Evolutionary conservation across 495 filamentous ascomycete genomes (phyloP).

Genomic region (Annulohypoxylon maeteangense): DNA sequence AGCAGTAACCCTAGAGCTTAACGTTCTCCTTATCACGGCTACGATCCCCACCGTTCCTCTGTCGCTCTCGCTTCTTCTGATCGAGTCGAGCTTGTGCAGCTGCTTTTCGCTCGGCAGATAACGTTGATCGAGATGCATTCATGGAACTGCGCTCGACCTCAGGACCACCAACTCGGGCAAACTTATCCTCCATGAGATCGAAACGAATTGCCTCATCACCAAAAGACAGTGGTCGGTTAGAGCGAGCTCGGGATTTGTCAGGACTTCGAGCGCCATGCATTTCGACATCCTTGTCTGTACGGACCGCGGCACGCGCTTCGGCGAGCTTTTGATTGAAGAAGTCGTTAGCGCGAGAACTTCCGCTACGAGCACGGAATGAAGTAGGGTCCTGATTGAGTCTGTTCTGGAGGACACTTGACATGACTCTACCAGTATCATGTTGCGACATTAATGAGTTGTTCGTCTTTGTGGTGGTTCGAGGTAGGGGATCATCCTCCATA

Average conservation of each 20-base stretch:
- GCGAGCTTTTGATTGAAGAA: slow-evolving; percentile 12
- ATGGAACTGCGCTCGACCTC: slow-evolving; percentile 44
- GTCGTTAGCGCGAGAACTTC: slow-evolving; percentile 3
- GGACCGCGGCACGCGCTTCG: slow-evolving; percentile 19
- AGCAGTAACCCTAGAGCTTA: slow-evolving; percentile 32
- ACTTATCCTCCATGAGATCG: slow-evolving; percentile 56
- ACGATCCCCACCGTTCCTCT: slow-evolving; percentile 33
- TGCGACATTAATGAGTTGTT: slow-evolving; percentile 1
- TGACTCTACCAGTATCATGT: slow-evolving; percentile 20
- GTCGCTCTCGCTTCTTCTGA: slow-evolving; percentile 58
- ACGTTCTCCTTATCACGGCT: slow-evolving; percentile 60
- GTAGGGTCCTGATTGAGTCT: slow-evolving; percentile 30
- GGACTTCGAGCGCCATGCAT: slow-evolving; percentile 42
- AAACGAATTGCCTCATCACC: slow-evolving; percentile 44
- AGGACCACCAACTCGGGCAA: slow-evolving; percentile 51
- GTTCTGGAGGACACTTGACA: slow-evolving; percentile 37
- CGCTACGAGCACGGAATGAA: neutral
- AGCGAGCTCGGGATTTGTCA: slow-evolving; percentile 45
- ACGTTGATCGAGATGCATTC: slow-evolving; percentile 54
- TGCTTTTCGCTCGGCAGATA: slow-evolving; percentile 68
- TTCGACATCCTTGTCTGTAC: slow-evolving; percentile 8
- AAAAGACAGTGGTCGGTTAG: slow-evolving; percentile 28
- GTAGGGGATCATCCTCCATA: slow-evolving; percentile 17
- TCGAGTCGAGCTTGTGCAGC: slow-evolving; percentile 73
- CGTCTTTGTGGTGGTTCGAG: slow-evolving; percentile 10